Evolutionary conservation across 208 protist species (phyloP), one percentile per base, ranked within the genome.

Genomic region (Trypanosoma congolense): DNA sequence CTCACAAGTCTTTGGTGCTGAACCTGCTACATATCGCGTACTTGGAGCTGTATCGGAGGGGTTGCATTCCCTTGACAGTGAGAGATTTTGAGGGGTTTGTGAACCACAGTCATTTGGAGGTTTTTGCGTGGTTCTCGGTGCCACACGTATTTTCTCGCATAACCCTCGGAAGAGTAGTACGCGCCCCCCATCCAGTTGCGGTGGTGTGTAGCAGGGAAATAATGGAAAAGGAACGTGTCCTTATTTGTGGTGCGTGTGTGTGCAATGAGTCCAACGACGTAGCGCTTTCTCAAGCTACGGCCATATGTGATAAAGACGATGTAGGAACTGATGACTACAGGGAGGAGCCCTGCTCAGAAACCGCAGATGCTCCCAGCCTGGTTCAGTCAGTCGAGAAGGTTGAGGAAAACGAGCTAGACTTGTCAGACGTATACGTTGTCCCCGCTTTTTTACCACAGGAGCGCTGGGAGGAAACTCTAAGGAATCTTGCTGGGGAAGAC

Each of bases 21-120:
- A 78, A 73, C 48, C 43, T 95, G 10, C 51, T 90, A 35, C 80
- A 89, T 53, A 73, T 91, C 10, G 79, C 82, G 3, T 86, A 90
- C 56, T 42, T 72, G 22, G 87, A 95, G 53, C 73, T 95, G 28
- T 75, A 68, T 31, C 82, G 86, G 54, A 81, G 87, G 16, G 42
- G 66, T 2, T 33, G 4, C 2, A 48, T 76, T 1, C 31, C 65
- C 0, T 2, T 53, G 25, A 9, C 29, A 8, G 16, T 41, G 18
- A 50, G 0, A 40, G 61, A 8, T 28, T 91, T 94, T 60, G 63
- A 72, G 1, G 31, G 54, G 24, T 91, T 78, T 59, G 70, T 91
- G 51, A 29, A 69, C 1, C 43, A 59, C 19, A 48, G 61, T 26
- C 79, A 91, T 45, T 53, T 35, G 9, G 53, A 42, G 18, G 62